Conservation (phyloP, 192 early-diverging fungal species). For the Coemansia sp. region DNA sequence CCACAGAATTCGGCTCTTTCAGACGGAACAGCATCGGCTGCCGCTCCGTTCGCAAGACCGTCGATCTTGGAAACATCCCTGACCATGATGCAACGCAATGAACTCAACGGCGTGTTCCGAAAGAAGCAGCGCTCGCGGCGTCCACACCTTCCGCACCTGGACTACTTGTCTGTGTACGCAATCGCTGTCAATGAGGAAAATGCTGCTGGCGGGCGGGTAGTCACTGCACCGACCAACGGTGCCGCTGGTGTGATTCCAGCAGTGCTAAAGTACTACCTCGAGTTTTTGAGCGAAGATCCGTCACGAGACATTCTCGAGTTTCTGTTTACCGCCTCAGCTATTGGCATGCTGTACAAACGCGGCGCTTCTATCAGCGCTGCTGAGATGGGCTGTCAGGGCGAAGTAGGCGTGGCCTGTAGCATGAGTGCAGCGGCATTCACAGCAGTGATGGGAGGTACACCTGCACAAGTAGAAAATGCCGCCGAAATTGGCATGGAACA, state of each 20-base stretch:
- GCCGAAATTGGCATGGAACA: conserved; percentile 97
- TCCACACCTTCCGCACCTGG: conserved; percentile 73
- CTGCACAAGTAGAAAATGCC: conserved; percentile 89
- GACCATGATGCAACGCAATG: conserved; percentile 46
- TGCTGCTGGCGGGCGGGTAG: conserved; percentile 78
- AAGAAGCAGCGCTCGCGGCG: conserved; percentile 43
- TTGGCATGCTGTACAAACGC: conserved; percentile 96
- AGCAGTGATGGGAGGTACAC: conserved; percentile 93
- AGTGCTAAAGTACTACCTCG: conserved; percentile 92
- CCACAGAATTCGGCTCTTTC: conserved; percentile 14
- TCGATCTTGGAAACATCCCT: conserved; percentile 29
- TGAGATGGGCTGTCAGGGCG: conserved; percentile 97
- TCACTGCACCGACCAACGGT: conserved; percentile 95
- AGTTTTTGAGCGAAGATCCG: conserved; percentile 86
- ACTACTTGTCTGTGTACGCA: conserved; percentile 90
- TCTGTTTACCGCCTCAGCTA: conserved; percentile 86
- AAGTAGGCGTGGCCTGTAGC: conserved; percentile 95
- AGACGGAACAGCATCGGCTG: conserved; percentile 9
- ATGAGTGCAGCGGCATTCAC: conserved; percentile 95
- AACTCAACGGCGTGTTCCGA: conserved; percentile 42
- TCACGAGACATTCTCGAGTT: conserved; percentile 90
- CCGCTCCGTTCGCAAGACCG: conserved; percentile 11
- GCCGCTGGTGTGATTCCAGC: conserved; percentile 93
- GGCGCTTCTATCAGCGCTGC: conserved; percentile 93
- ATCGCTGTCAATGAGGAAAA: conserved; percentile 97